These are phyloP conservation scores for Xerocomus potaroensis DNA, from an alignment of 768 basidiomycete genomes.

Conservation along the genomic window DNA sequence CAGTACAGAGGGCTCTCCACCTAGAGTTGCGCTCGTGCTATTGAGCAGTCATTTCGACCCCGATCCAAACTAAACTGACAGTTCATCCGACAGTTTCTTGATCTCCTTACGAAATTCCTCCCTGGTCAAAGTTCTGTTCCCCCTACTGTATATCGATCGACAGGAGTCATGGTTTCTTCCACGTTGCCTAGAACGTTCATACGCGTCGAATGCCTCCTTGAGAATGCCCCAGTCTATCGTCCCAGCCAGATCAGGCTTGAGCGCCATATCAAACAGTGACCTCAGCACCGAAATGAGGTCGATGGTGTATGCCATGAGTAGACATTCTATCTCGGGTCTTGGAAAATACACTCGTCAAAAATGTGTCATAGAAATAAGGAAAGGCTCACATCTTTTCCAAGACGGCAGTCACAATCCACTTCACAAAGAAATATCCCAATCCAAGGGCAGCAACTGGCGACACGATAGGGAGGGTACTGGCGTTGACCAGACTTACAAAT, in stretches of 20 bases:
- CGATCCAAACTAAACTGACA: too few species aligned
- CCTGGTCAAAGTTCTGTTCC: not conserved
- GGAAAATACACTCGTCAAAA: not conserved
- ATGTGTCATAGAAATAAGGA: not conserved
- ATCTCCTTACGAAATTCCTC: not conserved
- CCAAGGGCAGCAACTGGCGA: constrained; percentile 6
- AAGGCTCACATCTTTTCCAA: not conserved
- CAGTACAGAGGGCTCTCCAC: too few species aligned
- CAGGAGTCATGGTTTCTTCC: not conserved
- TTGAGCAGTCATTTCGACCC: too few species aligned
- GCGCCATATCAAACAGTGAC: constrained; percentile 1
- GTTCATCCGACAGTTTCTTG: not conserved
- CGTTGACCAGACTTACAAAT: constrained; percentile 1
- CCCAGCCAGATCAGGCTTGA: constrained; percentile 7
- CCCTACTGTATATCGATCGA: not conserved
- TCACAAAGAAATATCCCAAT: constrained; percentile 1
- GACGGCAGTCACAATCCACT: constrained; percentile 2
- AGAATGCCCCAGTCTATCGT: constrained; percentile 4
- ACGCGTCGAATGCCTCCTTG: constrained; percentile 4
- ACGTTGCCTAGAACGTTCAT: constrained; percentile 1
- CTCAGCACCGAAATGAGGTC: constrained; percentile 3
- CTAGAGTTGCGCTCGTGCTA: too few species aligned
- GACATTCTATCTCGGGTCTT: constrained; percentile 3
- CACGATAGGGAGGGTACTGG: constrained; percentile 1
- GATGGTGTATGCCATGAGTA: constrained; percentile 4